These are phyloP conservation scores for Silene conica DNA, from an alignment of 148 eudicot genomes.

Conservation along the genomic window DNA sequence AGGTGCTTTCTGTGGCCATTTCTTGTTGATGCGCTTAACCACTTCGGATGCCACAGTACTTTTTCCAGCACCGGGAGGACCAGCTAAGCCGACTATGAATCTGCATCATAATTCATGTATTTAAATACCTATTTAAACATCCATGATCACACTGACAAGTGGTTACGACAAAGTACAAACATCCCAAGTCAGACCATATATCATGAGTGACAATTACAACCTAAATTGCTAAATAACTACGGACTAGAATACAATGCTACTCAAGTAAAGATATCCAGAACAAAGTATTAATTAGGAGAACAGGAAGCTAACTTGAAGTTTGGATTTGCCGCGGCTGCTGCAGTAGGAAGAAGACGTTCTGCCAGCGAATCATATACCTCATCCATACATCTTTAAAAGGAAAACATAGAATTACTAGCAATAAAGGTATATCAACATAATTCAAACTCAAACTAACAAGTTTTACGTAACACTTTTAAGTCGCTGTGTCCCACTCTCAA, in stretches of 20 bases:
- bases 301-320: conserved; percentile 62
- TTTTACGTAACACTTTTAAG: not conserved
- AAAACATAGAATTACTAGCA: not conserved
- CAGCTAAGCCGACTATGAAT: conserved; percentile 87
- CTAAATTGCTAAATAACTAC: not conserved
- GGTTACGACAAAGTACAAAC: not conserved
- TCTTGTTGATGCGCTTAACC: conserved; percentile 63
- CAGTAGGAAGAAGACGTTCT: conserved; percentile 62
- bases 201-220: not conserved
- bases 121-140: conserved; percentile 6
- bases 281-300: not conserved
- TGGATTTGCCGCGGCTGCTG: conserved; percentile 60
- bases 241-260: not conserved
- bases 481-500: no score
- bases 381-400: conserved; percentile 65
- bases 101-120: conserved; percentile 37
- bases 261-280: not conserved
- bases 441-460: not conserved
- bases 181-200: not conserved
- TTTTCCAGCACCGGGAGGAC: conserved; percentile 99
- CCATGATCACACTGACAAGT: not conserved
- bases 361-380: conserved; percentile 82
- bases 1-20: conserved; percentile 70
- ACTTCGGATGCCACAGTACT: conserved; percentile 86
- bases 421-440: not conserved